Conservation (phyloP, 1,284 basidiomycete genomes). For the Pseudozyma hubeiensis region DNA sequence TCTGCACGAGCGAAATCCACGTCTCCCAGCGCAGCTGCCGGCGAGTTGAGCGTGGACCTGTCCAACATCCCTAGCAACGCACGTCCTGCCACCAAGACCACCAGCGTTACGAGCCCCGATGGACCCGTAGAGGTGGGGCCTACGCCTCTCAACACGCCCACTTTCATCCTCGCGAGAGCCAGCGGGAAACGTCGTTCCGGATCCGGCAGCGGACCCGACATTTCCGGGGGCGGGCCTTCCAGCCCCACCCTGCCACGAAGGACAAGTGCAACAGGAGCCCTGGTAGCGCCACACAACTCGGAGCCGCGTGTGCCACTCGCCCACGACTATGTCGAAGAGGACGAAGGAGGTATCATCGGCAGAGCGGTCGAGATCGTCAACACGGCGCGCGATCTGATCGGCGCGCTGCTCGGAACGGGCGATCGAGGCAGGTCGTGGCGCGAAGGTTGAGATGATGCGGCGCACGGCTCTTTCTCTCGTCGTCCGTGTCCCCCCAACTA, state of each 20-base stretch:
- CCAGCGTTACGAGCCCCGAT: slow-evolving; percentile 29
- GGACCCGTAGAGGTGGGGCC: slow-evolving; percentile 53
- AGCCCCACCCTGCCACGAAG: slow-evolving; percentile 55
- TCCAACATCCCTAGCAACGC: slow-evolving; percentile 60
- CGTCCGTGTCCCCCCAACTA: too few relatives aligned
- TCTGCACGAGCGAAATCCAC: slow-evolving; percentile 32
- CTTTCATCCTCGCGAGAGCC: slow-evolving; percentile 52
- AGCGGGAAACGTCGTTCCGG: slow-evolving; percentile 46
- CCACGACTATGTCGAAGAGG: slow-evolving; percentile 67
- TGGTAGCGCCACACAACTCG: slow-evolving; percentile 60
- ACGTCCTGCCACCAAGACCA: slow-evolving; percentile 19
- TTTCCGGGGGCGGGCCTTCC: slow-evolving; percentile 37
- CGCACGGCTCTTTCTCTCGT: too few relatives aligned
- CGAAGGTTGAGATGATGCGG: slow-evolving; percentile 15
- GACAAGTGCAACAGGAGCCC: slow-evolving; percentile 59
- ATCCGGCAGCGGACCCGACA: slow-evolving; percentile 35
- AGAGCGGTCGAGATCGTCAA: slow-evolving; percentile 67
- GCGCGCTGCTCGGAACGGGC: slow-evolving; percentile 55
- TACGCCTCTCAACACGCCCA: slow-evolving; percentile 66
- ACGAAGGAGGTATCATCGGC: slow-evolving; percentile 65
- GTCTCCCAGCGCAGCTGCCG: slow-evolving; percentile 26
- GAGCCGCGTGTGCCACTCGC: slow-evolving; percentile 63
- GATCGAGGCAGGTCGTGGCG: slow-evolving; percentile 51
- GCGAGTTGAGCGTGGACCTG: slow-evolving; percentile 56
- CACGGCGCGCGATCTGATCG: slow-evolving; percentile 65